A percentile compares a stretch with the other conserved stretches of the same genome.
Conservation (phyloP, 768 basidiomycete species). For the Multifurca ochricompacta region DNA sequence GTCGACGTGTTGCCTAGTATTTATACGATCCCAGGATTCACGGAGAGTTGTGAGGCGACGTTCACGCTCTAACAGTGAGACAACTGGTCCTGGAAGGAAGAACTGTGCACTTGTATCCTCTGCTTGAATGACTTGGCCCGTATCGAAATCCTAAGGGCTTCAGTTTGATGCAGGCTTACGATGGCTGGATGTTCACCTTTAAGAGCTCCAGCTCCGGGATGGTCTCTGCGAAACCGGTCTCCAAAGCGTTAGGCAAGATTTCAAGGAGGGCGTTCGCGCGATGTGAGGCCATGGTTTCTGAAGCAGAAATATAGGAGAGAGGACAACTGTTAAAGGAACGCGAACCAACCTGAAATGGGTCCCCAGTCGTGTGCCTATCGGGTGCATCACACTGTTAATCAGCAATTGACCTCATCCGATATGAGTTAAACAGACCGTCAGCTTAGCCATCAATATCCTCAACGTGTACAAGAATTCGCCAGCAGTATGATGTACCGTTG, state of each 20-base stretch:
- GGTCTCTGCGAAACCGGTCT: constrained; percentile 39
- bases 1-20: constrained; percentile 28
- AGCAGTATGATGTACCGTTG: constrained; percentile 41
- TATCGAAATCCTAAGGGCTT: constrained; percentile 43
- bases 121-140: constrained; percentile 34
- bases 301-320: not conserved
- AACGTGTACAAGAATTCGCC: constrained; percentile 49
- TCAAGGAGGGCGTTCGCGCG: constrained; percentile 33
- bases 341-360: constrained; percentile 47
- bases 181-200: constrained; percentile 33
- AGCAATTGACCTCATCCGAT: not conserved
- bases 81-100: constrained; percentile 22
- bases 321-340: not conserved
- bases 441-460: constrained; percentile 60
- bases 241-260: constrained; percentile 42
- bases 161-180: not conserved
- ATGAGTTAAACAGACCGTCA: constrained; percentile 38
- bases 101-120: constrained; percentile 34
- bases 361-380: constrained; percentile 60
- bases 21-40: constrained; percentile 29
- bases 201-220: constrained; percentile 40
- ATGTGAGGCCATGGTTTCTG: constrained; percentile 46
- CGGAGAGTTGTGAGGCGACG: constrained; percentile 22
- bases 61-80: constrained; percentile 24
- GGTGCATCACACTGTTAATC: not conserved